Percentiles rank a stretch among this genome's conserved stretches.
phyloP scores from a whole-genome alignment of 2,329 filamentous ascomycete genomes.

The Westerdykella ornata region DNA sequence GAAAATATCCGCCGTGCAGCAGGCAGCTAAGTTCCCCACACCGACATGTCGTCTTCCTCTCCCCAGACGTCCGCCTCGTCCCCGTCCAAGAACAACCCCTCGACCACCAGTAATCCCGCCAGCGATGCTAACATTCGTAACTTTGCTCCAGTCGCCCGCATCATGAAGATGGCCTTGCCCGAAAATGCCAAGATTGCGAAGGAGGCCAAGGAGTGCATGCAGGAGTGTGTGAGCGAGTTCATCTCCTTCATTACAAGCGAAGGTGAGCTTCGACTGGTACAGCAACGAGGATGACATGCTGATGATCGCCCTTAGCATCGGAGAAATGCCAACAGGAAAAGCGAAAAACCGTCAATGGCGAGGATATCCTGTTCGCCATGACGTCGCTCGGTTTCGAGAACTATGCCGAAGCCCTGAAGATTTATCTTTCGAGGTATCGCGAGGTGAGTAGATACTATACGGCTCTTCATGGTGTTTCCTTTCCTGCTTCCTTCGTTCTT shows the following conservation, averaged over 20 bases:
- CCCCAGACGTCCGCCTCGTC: constrained; percentile 34
- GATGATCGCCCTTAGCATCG: constrained; percentile 57
- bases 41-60: constrained; percentile 43
- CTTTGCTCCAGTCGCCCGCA: constrained; percentile 91
- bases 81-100: constrained; percentile 17
- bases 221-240: constrained; percentile 99
- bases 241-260: constrained; percentile 99
- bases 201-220: constrained; percentile 99
- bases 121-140: constrained; percentile 91
- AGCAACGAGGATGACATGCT: constrained; percentile 7
- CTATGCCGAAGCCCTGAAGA: constrained; percentile 95
- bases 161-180: constrained; percentile 96
- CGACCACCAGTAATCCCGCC: constrained; percentile 35
- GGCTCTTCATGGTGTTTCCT: too few species aligned
- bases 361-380: constrained; percentile 98
- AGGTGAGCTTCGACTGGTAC: constrained; percentile 54
- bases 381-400: constrained; percentile 98
- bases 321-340: constrained; percentile 99
- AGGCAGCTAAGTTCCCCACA: constrained; percentile 3
- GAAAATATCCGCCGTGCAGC: constrained; percentile 37
- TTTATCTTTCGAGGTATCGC: constrained; percentile 94
- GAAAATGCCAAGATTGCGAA: constrained; percentile 99
- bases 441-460: constrained; percentile 62
- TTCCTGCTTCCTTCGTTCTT: constrained; percentile 13
- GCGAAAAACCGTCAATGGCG: constrained; percentile 96